Percentiles rank a stretch among this genome's conserved stretches.
Evolutionary conservation across 2,329 filamentous ascomycete species (phyloP).

Genomic region (Claviceps sp.): DNA sequence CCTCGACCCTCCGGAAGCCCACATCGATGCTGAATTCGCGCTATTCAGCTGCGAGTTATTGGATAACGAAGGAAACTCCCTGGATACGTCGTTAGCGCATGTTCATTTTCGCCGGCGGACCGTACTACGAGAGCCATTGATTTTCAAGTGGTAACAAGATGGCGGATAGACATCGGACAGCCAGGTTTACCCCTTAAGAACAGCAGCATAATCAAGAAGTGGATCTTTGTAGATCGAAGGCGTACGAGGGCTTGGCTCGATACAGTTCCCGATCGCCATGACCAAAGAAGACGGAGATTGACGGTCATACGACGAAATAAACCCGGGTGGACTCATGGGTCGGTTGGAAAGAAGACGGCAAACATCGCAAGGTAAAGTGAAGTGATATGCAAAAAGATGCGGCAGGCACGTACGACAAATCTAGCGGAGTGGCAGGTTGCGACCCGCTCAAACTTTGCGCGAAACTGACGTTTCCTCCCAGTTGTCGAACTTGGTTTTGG

Average conservation of each 20-base stretch:
- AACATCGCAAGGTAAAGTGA: not conserved
- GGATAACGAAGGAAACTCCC: conserved; percentile 53
- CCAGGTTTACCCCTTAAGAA: conserved; percentile 18
- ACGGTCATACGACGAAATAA: not conserved
- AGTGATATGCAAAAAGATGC: conserved; percentile 2
- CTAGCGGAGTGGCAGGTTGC: conserved; percentile 47
- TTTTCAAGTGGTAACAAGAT: not conserved
- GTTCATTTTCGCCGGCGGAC: not conserved
- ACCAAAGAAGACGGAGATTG: not conserved
- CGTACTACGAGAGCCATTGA: not conserved
- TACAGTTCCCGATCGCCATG: conserved; percentile 7
- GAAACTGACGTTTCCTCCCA: conserved; percentile 49
- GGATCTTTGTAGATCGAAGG: conserved; percentile 1
- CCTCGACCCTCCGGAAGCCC: conserved; percentile 37
- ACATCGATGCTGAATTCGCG: conserved; percentile 37
- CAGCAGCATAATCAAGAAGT: conserved; percentile 15
- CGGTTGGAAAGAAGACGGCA: not conserved
- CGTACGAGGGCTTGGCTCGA: conserved; percentile 7
- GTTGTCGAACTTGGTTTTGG: conserved; percentile 38
- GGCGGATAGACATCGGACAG: not conserved
- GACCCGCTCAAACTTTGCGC: conserved; percentile 52
- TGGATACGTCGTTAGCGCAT: conserved; percentile 15
- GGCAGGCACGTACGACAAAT: conserved; percentile 45
- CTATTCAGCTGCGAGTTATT: conserved; percentile 43
- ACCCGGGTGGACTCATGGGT: no score